Base-by-base conservation (phyloP, 2,329 filamentous ascomycete species). In the Trichoderma breve region DNA sequence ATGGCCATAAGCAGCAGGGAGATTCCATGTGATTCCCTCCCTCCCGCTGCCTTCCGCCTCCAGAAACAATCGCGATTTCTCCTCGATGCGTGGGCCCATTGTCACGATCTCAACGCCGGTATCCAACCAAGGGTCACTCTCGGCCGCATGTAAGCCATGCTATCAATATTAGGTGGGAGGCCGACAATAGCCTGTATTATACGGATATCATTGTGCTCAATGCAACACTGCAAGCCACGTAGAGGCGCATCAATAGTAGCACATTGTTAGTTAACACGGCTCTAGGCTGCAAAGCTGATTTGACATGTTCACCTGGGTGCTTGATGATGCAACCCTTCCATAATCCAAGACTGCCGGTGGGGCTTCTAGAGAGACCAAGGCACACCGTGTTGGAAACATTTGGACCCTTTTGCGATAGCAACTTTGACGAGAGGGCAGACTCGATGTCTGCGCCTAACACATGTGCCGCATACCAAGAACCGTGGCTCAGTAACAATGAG, bases 1-100 rank as follows among this genome's bases (percentile, higher is more conserved):
- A 72, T 67, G 70, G 15, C 30, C n/a, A 18, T 21, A 12, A 30
- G 55, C 21, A 47, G 55, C 53, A 55, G 70, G 36, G 70, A 30
- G 11, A 24, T 68, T 68, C 57, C 70, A 72, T 67, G 70, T 34
- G 64, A 68, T 47, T 61, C 53, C 24, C 62, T 66, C 34, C 53
- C 62, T 66, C 34, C 53, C 62, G 53, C 36, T 65, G 53, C 28
- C 57, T 47, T 71, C 51, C 61, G 43, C 65, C 53, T 68, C 65
- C 51, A 28, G 24, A 24, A 24, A 43, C n/a, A 9, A 65, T 43
- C 62, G 34, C 36, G 39, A 24, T 57, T 53, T 57, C 64, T 67
- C 15, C 34, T 47, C 65, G 8, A n/a, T 58, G 34, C 36, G 9
- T 11, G 55, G 53, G 36, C 36, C 65, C 36, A 60, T 68, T 51